Base-by-base conservation (phyloP, 2,329 filamentous ascomycete species). In the Fusarium nelsonii region DNA sequence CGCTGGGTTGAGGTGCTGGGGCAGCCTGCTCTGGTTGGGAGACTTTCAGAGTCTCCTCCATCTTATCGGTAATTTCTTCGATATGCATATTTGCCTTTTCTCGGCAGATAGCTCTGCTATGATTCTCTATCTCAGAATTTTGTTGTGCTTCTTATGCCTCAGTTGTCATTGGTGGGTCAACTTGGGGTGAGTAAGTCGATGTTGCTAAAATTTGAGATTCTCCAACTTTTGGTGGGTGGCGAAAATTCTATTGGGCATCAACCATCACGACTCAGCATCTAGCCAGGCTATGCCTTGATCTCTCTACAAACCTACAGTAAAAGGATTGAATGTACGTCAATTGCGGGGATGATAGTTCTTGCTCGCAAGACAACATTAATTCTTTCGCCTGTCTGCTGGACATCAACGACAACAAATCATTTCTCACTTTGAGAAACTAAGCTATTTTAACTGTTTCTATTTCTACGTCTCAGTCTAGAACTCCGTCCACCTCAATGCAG, bases 31-130 rank as follows among this genome's bases (percentile, higher is more conserved):
- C 54, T 41, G 74, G 65, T 39, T 51, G 16, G 8, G 34, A 51
- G 34, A 51, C 34, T 64, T 69, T 74, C 72, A 77, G 73, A 51
- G 76, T 72, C 70, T 78, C 69, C 16, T 79, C 79, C 73, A 84
- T 74, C 60, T 81, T 78, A 39, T 83, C 78, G 28, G 78, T 78
- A 63, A 84, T 77, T 65, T 84, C 79, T 61, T 84, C 80, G 46
- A 84, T 77, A 34, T 78, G 75, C 81, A 83, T 80, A 18, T 58
- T 74, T 45, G 16, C 23, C 26, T 48, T 33, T 20, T 32, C 34
- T 30, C 4, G 28, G 30, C 16, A 57, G 30, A 45, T 23, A 23
- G 26, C 10, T 16, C 39, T 33, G 52, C 44, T 44, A 18, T 18
- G 63, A 5, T 34, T 34, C 15, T 44, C 45, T 46, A 49, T 6